Evolutionary conservation across 164 flowering plant genomes (phyloP), one percentile per base, ranked within the genome.

Genomic region (Tinospora cordifolia): DNA sequence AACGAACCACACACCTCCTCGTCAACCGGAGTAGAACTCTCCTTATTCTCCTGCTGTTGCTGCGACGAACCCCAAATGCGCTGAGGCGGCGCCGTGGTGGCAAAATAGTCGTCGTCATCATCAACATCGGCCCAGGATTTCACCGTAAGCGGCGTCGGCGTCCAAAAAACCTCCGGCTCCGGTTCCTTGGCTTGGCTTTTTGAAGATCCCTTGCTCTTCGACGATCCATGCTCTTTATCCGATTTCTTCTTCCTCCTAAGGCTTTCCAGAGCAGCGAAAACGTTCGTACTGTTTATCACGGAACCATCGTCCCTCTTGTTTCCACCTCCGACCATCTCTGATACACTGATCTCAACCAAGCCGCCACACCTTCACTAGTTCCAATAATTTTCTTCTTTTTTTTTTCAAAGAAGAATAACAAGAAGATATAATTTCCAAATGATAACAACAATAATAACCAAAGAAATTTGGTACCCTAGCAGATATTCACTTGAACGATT

Each of bases 41-140:
- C 89, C 72, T 84, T 71, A 15, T n/a, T 68, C 67, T 76, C 67
- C 47, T 76, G 74, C 25, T 68, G 67, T 41, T 78, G 59, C 8
- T n/a, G 81, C 17, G 80, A 65, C n/a, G 79, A 24, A 51, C 80
- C 84, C 92, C 90, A 88, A 46, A 72, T 80, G 2, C 84, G 19
- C 68, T 63, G 84, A 14, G 89, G 92, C 8, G 93, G 91, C 0
- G 93, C 91, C 0, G 88, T 79, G 46, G 94, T 84, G 38, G 87
- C 88, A 63, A 79, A 89, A 70, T 88, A 91, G 74, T 93, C 96
- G 41, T 90, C 98, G 57, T 92, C 98, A 71, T 90, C 96, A 46
- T 89, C 96, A 17, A 88, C 93, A 78, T 93, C 98, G 8, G 97
- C 98, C 98, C 98, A 91, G 0, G 91, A 87, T 65, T 87, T 88